A percentile compares a stretch with the other conserved stretches of the same genome.
Evolutionary conservation across 202 grass and related monocot species (phyloP).

Genomic region (Setaria viridis): DNA sequence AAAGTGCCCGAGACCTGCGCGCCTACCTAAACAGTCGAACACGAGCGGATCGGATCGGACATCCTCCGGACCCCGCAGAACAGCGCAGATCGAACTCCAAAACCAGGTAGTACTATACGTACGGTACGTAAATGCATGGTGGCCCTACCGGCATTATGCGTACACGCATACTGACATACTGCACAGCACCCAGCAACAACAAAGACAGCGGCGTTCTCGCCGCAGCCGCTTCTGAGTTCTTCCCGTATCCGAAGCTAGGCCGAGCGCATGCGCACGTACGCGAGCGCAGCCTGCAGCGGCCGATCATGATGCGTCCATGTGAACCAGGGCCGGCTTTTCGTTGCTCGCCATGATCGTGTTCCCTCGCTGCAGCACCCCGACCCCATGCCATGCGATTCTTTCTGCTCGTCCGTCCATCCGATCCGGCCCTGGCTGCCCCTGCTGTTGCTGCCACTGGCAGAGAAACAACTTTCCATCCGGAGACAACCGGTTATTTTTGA

Average conservation of each 20-base stretch:
- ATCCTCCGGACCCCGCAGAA: background rate
- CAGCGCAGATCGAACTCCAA: background rate
- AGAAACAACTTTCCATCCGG: too few species aligned
- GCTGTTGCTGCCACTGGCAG: background rate
- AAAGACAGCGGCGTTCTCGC: background rate
- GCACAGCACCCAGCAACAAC: background rate
- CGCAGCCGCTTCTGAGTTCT: background rate
- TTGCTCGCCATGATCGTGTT: slow-evolving; percentile 30
- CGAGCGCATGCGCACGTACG: background rate
- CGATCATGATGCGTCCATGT: background rate
- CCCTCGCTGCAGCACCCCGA: background rate
- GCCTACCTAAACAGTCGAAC: background rate
- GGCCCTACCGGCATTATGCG: background rate
- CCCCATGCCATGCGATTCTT: background rate
- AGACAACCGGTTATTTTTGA: too few species aligned
- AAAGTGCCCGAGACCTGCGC: background rate
- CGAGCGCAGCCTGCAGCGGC: too few species aligned
- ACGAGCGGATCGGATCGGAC: too few species aligned
- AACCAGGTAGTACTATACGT: background rate
- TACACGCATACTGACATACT: background rate
- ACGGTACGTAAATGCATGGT: background rate
- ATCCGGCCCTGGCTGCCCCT: background rate
- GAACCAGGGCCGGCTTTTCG: slow-evolving; percentile 30
- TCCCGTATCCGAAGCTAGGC: background rate
- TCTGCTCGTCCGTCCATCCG: slow-evolving; percentile 12